These are phyloP conservation scores for Coemansia sp. DNA, from an alignment of 192 early-diverging fungal genomes.

Conservation along the genomic window DNA sequence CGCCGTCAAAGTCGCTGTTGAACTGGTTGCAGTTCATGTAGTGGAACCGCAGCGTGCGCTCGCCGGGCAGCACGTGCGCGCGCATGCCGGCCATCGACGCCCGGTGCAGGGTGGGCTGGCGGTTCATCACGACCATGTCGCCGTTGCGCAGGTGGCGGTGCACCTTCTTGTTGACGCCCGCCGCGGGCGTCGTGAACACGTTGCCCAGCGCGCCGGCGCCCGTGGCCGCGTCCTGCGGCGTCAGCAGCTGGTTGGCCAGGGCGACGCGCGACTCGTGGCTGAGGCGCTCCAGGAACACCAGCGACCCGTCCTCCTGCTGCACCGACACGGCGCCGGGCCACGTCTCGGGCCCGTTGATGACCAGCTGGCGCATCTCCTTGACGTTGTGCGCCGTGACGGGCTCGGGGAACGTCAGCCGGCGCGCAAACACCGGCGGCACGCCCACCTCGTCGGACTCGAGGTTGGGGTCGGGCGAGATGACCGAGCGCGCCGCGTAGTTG, in stretches of 20 bases:
- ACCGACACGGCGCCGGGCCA: conserved; percentile 97
- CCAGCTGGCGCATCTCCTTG: conserved; percentile 82
- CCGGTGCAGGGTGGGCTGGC: conserved; percentile 99
- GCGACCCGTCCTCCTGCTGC: conserved; percentile 92
- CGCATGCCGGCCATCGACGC: conserved; percentile 99
- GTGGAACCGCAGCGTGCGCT: conserved; percentile 99
- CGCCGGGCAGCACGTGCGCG: conserved; percentile 89
- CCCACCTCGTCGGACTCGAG: conserved; percentile 98
- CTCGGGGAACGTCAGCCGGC: conserved; percentile 94
- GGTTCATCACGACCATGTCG: conserved; percentile 95
- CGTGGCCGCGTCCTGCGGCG: conserved; percentile 61
- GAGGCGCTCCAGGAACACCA: conserved; percentile 75
- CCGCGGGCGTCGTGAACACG: conserved; percentile 59
- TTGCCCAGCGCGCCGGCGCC: conserved; percentile 53
- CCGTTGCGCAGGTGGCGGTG: conserved; percentile 94
- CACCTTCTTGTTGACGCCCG: conserved; percentile 91
- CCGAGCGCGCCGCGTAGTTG: conserved; percentile 96
- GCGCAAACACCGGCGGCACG: conserved; percentile 94
- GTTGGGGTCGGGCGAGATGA: conserved; percentile 97
- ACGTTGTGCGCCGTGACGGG: conserved; percentile 96
- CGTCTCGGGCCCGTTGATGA: conserved; percentile 90
- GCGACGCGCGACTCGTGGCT: conserved; percentile 87
- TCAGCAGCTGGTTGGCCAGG: conserved; percentile 90
- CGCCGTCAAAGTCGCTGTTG: conserved; percentile 99
- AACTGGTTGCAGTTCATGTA: conserved; percentile 93